Conservation (phyloP, 179 eudicot genomes). For the Beta corolliflora region DNA sequence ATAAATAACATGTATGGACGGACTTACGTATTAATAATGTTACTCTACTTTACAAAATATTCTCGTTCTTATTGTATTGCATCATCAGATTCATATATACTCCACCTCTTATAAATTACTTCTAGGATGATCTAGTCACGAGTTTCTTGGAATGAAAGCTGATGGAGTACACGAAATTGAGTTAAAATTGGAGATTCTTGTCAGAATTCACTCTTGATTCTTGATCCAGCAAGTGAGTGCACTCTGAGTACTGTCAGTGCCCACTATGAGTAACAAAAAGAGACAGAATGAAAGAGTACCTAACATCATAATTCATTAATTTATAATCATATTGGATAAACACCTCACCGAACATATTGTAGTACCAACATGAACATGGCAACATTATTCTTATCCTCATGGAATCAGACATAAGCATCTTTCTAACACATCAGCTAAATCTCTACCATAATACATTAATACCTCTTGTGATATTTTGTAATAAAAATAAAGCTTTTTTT, state of each 20-base stretch:
- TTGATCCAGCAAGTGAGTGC: background rate
- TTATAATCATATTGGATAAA: background rate
- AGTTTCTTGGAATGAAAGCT: background rate
- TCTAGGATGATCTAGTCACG: background rate
- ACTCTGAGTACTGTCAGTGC: background rate
- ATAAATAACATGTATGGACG: too few species aligned
- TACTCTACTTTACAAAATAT: too few species aligned
- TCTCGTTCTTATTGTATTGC: too few species aligned
- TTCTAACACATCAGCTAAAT: background rate
- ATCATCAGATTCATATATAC: too few species aligned
- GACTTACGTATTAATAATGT: too few species aligned
- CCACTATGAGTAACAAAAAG: background rate
- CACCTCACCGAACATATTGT: background rate
- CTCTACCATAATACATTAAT: too few species aligned
- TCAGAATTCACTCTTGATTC: background rate
- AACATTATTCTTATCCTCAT: background rate
- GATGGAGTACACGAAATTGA: background rate
- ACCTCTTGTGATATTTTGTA: too few species aligned
- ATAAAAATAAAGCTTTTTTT: too few species aligned
- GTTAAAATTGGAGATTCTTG: background rate
- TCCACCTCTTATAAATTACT: too few species aligned
- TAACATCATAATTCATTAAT: background rate
- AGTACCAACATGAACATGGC: background rate
- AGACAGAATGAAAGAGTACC: background rate
- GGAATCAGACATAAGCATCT: slow-evolving; percentile 7